Percentiles rank a stretch among this genome's conserved stretches.
These are phyloP conservation scores for Fusarium sp. DNA, from an alignment of 2,329 filamentous ascomycete genomes.

Conservation along the genomic window DNA sequence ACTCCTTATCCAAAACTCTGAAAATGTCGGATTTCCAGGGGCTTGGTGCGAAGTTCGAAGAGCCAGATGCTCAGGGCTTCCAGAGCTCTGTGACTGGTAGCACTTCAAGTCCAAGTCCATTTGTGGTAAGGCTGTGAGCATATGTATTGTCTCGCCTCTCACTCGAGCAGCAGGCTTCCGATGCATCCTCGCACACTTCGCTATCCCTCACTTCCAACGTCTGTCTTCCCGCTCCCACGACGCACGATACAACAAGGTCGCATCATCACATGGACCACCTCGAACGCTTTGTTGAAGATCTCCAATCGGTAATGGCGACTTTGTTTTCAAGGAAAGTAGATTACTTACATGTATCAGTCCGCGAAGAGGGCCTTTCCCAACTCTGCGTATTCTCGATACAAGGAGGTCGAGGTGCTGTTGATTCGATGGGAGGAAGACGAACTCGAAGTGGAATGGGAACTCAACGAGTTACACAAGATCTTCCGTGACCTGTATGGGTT, in stretches of 20 bases:
- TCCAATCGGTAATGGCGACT: slow-evolving; percentile 30
- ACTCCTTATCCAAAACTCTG: neutral
- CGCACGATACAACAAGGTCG: slow-evolving; percentile 43
- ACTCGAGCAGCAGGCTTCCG: slow-evolving; percentile 40
- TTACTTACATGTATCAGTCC: slow-evolving; percentile 28
- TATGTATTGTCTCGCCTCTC: slow-evolving; percentile 10
- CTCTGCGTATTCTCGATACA: slow-evolving; percentile 42
- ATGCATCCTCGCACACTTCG: slow-evolving; percentile 42
- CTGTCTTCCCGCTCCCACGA: slow-evolving; percentile 36
- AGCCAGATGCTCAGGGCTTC: slow-evolving; percentile 28
- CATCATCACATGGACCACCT: slow-evolving; percentile 43
- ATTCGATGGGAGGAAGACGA: slow-evolving; percentile 45
- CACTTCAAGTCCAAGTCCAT: slow-evolving; percentile 40
- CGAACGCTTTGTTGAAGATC: slow-evolving; percentile 36
- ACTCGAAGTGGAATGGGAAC: slow-evolving; percentile 41
- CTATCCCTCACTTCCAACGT: slow-evolving; percentile 38
- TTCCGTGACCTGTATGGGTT: slow-evolving; percentile 39
- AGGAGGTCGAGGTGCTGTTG: slow-evolving; percentile 41
- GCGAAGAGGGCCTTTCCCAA: slow-evolving; percentile 43
- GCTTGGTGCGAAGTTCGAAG: slow-evolving; percentile 40
- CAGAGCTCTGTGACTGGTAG: slow-evolving; percentile 41
- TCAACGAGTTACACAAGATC: slow-evolving; percentile 37
- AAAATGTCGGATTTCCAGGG: slow-evolving; percentile 39
- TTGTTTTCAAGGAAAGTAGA: too few relatives aligned
- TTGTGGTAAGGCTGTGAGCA: slow-evolving; percentile 33